A percentile compares a stretch with the other conserved stretches of the same genome.
phyloP scores from a whole-genome alignment of 306 rosid genomes.

The Cyclanthera cordifolia region DNA sequence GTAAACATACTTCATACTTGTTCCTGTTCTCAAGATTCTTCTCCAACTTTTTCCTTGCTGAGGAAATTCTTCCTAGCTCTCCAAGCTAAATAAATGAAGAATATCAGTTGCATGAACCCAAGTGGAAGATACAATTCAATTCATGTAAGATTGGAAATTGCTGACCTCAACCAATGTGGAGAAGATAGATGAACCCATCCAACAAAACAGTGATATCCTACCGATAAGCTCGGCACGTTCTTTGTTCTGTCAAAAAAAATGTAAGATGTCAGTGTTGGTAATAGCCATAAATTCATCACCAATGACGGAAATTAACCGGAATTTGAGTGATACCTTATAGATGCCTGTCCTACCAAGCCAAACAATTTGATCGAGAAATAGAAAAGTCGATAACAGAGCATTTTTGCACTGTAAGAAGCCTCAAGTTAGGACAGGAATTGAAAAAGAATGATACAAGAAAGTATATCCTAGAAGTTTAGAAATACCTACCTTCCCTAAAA shows the following conservation, averaged over 20 bases:
- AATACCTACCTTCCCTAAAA: slow-evolving; percentile 67
- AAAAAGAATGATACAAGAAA: neutral
- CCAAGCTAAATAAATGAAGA: slow-evolving; percentile 48
- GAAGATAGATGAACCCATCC: slow-evolving; percentile 81
- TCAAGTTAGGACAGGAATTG: neutral
- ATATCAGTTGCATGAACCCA: slow-evolving; percentile 6
- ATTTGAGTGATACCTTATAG: slow-evolving; percentile 34
- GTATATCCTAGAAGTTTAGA: neutral
- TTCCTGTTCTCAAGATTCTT: slow-evolving; percentile 53
- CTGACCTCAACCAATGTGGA: slow-evolving; percentile 75
- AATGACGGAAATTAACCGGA: slow-evolving; percentile 7
- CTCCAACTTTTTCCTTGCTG: slow-evolving; percentile 73
- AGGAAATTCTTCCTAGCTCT: slow-evolving; percentile 86
- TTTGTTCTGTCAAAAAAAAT: slow-evolving; percentile 42
- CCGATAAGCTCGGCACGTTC: slow-evolving; percentile 65
- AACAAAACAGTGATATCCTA: slow-evolving; percentile 80
- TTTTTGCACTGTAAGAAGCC: slow-evolving; percentile 57
- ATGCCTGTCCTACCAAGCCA: slow-evolving; percentile 90
- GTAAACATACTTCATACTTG: slow-evolving; percentile 57
- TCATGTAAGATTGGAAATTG: slow-evolving; percentile 14
- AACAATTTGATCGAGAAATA: slow-evolving; percentile 89
- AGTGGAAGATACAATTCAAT: neutral
- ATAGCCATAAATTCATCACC: neutral
- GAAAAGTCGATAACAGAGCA: slow-evolving; percentile 78
- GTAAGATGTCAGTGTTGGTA: neutral